These are phyloP conservation scores for Salix viminalis DNA, from an alignment of 345 rosid genomes.

Conservation along the genomic window DNA sequence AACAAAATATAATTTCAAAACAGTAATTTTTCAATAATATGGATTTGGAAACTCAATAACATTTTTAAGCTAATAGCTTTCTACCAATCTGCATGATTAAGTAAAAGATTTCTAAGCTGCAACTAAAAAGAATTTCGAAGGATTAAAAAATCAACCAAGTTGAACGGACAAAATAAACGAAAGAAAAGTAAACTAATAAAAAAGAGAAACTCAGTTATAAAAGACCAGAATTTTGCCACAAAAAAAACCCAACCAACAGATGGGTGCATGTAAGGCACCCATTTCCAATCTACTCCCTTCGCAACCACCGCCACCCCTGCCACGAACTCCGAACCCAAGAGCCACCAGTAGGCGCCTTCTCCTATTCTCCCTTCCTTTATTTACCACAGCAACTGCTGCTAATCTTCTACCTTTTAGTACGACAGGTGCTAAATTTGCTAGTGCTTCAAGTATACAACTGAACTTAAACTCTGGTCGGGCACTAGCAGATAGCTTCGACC, in stretches of 20 bases:
- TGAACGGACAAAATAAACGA: not conserved
- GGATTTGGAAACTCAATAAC: not conserved
- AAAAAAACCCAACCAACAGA: not conserved
- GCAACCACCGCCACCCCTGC: not conserved
- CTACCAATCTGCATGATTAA: too few relatives aligned
- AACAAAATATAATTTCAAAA: too few relatives aligned
- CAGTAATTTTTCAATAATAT: too few relatives aligned
- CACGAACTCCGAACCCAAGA: not conserved
- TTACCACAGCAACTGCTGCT: not conserved
- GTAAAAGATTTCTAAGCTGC: not conserved
- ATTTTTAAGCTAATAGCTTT: too few relatives aligned
- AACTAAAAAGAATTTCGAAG: not conserved
- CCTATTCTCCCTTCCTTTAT: constrained; percentile 36
- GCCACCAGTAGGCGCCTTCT: constrained; percentile 30
- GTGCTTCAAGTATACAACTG: not conserved
- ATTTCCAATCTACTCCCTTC: constrained; percentile 28
- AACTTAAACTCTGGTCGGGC: constrained; percentile 14
- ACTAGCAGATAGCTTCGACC: constrained; percentile 33
- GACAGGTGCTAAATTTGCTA: not conserved
- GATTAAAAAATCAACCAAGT: not conserved
- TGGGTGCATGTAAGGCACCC: constrained; percentile 37
- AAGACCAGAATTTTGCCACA: constrained; percentile 5
- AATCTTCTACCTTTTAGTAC: constrained; percentile 1
- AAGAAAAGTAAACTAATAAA: not conserved
- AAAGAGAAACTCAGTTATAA: not conserved